Base-by-base conservation (phyloP, 176 grass and related monocot species). In the Zoysia japonica region DNA sequence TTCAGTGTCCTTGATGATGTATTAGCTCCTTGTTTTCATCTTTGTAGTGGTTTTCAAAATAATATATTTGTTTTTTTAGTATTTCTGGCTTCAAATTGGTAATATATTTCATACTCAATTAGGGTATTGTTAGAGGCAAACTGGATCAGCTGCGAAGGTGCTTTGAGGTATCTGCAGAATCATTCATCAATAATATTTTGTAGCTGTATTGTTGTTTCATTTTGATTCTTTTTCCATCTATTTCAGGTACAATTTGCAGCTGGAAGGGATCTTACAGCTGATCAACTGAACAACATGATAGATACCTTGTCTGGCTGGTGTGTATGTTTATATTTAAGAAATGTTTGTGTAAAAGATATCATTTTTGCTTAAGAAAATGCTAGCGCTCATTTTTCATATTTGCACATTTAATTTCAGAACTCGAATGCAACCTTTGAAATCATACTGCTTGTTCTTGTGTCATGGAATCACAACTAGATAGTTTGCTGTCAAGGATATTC, bases 111-210 rank as follows among this genome's bases (percentile, higher is more conserved):
- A 48, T 65, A 15, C 67, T 61, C 80, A 59, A 52, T 14, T 55
- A 99, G 96, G 96, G 96, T 70, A 99, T 99, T 75, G 96, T 95
- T 28, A 91, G 92, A 83, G 96, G 96, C 81, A 99, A 99, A 60
- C 85, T 99, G 67, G 96, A 99, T 91, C 96, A 99, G 72, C 66
- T 96, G 46, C 85, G 96, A 51, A 88, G 92, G 77, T 96, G 96
- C 82, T 99, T 96, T 86, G 96, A 99, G 88, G 96, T 96, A 39
- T 81, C 5, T 57, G 11, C 13, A 70, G 47, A 15, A 78, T 87
- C 50, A 3, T 77, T 79, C 7, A 75, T 74, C 43, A 53, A 45
- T 80, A 4, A 78, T 49, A 1, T 72, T 80, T 53, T 84, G 43
- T 47, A 43, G 36, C 9, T 81, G n/a, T 69, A 89, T 5, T 50